Evolutionary conservation across 805 yeast species (phyloP), one percentile per base, ranked within the genome.

Genomic region (Wickerhamomyces rabaulensis): DNA sequence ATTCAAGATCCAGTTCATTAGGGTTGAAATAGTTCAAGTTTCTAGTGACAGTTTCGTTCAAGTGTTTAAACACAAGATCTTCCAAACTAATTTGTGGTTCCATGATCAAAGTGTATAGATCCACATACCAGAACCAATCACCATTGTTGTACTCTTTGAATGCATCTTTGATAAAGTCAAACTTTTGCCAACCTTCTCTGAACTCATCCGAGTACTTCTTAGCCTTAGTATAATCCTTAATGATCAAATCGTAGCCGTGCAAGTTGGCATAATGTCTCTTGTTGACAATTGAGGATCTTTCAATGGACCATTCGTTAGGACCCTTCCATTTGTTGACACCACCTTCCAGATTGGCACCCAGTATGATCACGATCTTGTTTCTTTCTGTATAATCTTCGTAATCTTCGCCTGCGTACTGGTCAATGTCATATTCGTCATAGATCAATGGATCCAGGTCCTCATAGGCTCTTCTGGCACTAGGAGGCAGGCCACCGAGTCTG

Each of bases 181-280:
- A 64, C 48, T 69, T 69, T 51, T 68, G 73, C 75, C 75, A 70
- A 3, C 73, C 73, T 57, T 70, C 74, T 50, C 80, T 65, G 60
- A 68, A 68, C 45, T 74, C 79, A 57, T 74, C 74, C 41, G 75
- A 73, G 53, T 75, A 75, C 42, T 73, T 61, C 54, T 74, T 75
- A 50, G 71, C 67, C 52, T 67, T 67, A 26, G 76, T 73, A 60
- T 69, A 64, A 49, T 74, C 76, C 52, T 66, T 67, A 44, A 75
- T 65, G 4, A 75, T 65, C 44, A 75, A 58, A 25, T 75, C 77
- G 49, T 75, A 75, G 1, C 77, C 76, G 51, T 75, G 79, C 16
- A 62, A 58, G 39, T 65, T 66, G n/a, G 78, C 71, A 48, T 75
- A 75, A 42, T 67, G 68, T 55, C 67, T 73, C 55, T 75, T 75